Percentiles rank a stretch among this genome's conserved stretches.
Evolutionary conservation across 768 basidiomycete species (phyloP).

Genomic region (Sarcodon sp.): DNA sequence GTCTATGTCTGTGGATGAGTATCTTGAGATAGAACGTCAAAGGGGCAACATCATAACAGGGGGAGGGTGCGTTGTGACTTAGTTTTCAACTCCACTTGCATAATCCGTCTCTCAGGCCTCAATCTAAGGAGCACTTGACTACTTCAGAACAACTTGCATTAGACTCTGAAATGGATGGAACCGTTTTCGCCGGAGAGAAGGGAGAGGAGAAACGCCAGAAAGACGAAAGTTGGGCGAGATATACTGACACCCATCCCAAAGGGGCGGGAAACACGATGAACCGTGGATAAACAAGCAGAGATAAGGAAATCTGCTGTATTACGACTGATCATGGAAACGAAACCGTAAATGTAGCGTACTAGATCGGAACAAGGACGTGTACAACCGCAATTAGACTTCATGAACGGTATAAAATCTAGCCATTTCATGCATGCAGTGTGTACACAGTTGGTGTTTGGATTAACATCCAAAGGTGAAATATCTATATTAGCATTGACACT

Average conservation of each 20-base stretch:
- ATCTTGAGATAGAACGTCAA: slow-evolving; percentile 72
- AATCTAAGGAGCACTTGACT: slow-evolving; percentile 53
- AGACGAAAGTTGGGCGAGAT: slow-evolving; percentile 88
- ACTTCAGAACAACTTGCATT: slow-evolving; percentile 66
- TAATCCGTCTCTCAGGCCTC: slow-evolving; percentile 29
- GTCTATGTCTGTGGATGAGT: slow-evolving; percentile 94
- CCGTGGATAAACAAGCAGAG: slow-evolving; percentile 41
- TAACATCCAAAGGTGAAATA: slow-evolving; percentile 11
- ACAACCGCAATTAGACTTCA: slow-evolving; percentile 6
- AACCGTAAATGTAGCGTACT: too few relatives aligned
- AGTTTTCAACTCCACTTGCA: neutral
- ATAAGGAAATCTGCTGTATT: too few relatives aligned
- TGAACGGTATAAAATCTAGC: too few relatives aligned
- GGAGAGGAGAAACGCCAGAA: slow-evolving; percentile 68
- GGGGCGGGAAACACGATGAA: slow-evolving; percentile 99
- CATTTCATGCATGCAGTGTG: neutral
- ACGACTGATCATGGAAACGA: too few relatives aligned
- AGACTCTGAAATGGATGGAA: slow-evolving; percentile 81
- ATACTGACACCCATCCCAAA: slow-evolving; percentile 71
- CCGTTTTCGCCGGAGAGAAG: slow-evolving; percentile 49
- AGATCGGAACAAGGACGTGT: neutral
- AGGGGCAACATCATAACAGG: slow-evolving; percentile 81
- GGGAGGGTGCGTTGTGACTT: slow-evolving; percentile 53
- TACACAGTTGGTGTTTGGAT: slow-evolving; percentile 1
- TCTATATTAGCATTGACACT: slow-evolving; percentile 58